phyloP scores from a whole-genome alignment of 148 eudicot genomes.

The Persicaria tinctoria region DNA sequence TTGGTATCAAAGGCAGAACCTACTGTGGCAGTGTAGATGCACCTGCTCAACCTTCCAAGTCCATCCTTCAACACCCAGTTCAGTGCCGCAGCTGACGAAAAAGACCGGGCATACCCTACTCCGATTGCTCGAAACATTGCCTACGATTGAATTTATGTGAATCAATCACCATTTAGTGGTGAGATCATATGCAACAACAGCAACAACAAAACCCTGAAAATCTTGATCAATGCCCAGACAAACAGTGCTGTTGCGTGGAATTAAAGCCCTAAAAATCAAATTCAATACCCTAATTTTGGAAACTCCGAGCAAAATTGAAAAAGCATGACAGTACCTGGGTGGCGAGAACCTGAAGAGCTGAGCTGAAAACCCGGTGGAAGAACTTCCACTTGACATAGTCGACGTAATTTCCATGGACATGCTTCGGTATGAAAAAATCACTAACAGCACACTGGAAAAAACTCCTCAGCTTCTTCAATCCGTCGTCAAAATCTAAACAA shows the following conservation, averaged over 20 bases:
- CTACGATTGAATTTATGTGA: slow-evolving; percentile 18
- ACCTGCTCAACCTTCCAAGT: slow-evolving; percentile 87
- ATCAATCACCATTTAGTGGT: not conserved
- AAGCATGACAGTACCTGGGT: slow-evolving; percentile 61
- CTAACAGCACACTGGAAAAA: slow-evolving; percentile 29
- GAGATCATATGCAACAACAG: not conserved
- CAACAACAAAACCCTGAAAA: not conserved
- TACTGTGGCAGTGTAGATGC: slow-evolving; percentile 81
- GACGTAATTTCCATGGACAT: slow-evolving; percentile 51
- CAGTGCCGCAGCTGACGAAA: slow-evolving; percentile 90
- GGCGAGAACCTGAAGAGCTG: slow-evolving; percentile 97
- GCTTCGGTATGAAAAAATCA: slow-evolving; percentile 67
- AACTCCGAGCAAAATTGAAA: no score
- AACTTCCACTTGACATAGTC: slow-evolving; percentile 94
- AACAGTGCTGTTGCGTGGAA: no score
- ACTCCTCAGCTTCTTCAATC: slow-evolving; percentile 30
- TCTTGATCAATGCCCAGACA: no score
- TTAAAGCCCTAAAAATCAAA: no score
- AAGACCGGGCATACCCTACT: slow-evolving; percentile 70
- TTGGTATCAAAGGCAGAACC: slow-evolving; percentile 95
- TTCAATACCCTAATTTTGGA: no score
- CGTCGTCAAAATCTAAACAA: slow-evolving; percentile 34
- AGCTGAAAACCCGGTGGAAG: slow-evolving; percentile 80
- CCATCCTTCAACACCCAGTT: slow-evolving; percentile 98
- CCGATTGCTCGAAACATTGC: slow-evolving; percentile 99